Conservation (phyloP, 495 filamentous ascomycete genomes). For the Ascodesmis nigricans region DNA sequence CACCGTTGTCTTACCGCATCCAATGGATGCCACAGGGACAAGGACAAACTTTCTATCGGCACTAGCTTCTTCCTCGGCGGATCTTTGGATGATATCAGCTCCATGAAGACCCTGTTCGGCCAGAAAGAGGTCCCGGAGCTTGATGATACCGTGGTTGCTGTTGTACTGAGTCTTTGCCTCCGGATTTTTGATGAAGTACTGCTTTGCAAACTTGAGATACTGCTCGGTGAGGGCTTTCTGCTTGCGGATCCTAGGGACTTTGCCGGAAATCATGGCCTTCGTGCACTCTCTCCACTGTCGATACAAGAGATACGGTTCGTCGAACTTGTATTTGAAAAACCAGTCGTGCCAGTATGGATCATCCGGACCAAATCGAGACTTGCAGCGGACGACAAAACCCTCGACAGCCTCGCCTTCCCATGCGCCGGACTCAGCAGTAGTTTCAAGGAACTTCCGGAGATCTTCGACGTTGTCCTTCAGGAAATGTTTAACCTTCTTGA, state of each 20-base stretch:
- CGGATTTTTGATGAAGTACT: constrained; percentile 42
- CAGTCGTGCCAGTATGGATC: constrained; percentile 46
- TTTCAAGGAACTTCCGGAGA: constrained; percentile 52
- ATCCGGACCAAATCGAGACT: constrained; percentile 31
- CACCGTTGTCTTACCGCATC: constrained; percentile 91
- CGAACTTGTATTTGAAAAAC: constrained; percentile 99
- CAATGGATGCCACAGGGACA: constrained; percentile 72
- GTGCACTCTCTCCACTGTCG: constrained; percentile 96
- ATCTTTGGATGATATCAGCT: constrained; percentile 55
- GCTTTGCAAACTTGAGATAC: constrained; percentile 61
- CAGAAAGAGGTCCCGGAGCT: constrained; percentile 68
- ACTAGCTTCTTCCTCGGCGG: constrained; percentile 11
- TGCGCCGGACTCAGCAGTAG: constrained; percentile 48
- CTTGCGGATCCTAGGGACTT: constrained; percentile 54
- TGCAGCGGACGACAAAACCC: constrained; percentile 88
- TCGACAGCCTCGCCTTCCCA: constrained; percentile 85
- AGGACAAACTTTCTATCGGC: constrained; percentile 29
- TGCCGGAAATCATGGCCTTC: constrained; percentile 63
- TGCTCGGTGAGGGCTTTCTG: constrained; percentile 78
- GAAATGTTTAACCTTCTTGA: constrained; percentile 67
- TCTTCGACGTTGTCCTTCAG: constrained; percentile 48
- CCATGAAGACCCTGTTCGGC: constrained; percentile 60
- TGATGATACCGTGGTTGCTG: constrained; percentile 88
- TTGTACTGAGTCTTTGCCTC: constrained; percentile 44
- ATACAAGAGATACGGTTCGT: constrained; percentile 96